phyloP scores from a whole-genome alignment of 2,329 filamentous ascomycete species.

The Pseudonectria buxi region DNA sequence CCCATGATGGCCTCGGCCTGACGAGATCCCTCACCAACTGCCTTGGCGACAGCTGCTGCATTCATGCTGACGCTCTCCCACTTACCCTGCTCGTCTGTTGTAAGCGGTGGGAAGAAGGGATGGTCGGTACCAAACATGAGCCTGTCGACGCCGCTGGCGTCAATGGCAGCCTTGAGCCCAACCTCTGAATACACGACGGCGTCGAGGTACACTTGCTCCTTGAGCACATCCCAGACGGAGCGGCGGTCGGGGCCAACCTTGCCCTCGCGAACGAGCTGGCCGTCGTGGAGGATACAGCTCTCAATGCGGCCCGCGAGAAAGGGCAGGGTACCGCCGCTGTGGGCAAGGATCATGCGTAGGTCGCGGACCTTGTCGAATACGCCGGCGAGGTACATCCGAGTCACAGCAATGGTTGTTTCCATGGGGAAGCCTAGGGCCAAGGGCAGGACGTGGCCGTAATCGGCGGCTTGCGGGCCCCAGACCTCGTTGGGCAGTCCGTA shows the following conservation, averaged over 20 bases:
- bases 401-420: constrained; percentile 86
- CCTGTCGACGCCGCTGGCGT: constrained; percentile 60
- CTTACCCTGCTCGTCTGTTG: constrained; percentile 51
- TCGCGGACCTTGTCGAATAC: constrained; percentile 71
- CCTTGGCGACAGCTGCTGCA: constrained; percentile 44
- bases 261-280: constrained; percentile 60
- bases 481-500: constrained; percentile 79
- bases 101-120: constrained; percentile 75
- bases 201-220: constrained; percentile 77
- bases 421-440: constrained; percentile 83
- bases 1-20: constrained; percentile 51
- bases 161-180: constrained; percentile 63
- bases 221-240: constrained; percentile 50
- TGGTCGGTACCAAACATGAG: constrained; percentile 79
- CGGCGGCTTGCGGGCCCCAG: constrained; percentile 64
- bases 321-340: constrained; percentile 81
- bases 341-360: constrained; percentile 72
- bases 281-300: constrained; percentile 79
- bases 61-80: constrained; percentile 62
- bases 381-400: constrained; percentile 78
- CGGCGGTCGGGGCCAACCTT: constrained; percentile 42
- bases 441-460: constrained; percentile 83
- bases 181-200: constrained; percentile 77
- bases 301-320: constrained; percentile 86
- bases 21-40: constrained; percentile 39